These are phyloP conservation scores for Phanerochaete sordida DNA, from an alignment of 768 basidiomycete genomes.

Conservation along the genomic window DNA sequence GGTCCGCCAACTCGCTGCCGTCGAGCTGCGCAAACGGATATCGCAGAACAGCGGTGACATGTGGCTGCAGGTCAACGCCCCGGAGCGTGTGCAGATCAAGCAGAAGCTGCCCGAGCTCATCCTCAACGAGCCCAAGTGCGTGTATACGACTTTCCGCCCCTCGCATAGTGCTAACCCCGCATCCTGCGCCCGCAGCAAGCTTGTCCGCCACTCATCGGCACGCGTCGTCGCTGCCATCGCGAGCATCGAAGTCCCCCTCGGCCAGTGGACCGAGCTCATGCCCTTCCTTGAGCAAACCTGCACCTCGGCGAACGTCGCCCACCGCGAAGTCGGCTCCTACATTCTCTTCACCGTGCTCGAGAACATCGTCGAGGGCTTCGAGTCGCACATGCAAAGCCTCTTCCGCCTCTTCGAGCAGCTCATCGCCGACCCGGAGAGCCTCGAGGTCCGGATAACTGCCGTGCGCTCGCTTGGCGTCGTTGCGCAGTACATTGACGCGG, in stretches of 20 bases:
- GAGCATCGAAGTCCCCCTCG: slow-evolving; percentile 74
- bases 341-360: slow-evolving; percentile 91
- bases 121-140: slow-evolving; percentile 75
- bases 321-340: slow-evolving; percentile 90
- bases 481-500: slow-evolving; percentile 86
- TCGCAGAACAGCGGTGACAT: slow-evolving; percentile 72
- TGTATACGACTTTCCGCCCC: slow-evolving; percentile 7
- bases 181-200: slow-evolving; percentile 48
- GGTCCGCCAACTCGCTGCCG: slow-evolving; percentile 96
- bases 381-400: slow-evolving; percentile 66
- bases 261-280: slow-evolving; percentile 83
- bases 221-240: slow-evolving; percentile 94
- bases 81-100: slow-evolving; percentile 82
- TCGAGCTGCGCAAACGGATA: slow-evolving; percentile 94
- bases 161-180: slow-evolving; percentile 11
- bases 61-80: slow-evolving; percentile 71
- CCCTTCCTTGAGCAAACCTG: slow-evolving; percentile 84
- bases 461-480: slow-evolving; percentile 89
- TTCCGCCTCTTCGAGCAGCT: slow-evolving; percentile 77
- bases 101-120: slow-evolving; percentile 73
- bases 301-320: slow-evolving; percentile 57
- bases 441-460: slow-evolving; percentile 88
- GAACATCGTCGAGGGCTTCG: slow-evolving; percentile 86
- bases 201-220: slow-evolving; percentile 90
- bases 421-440: slow-evolving; percentile 77